Evolutionary conservation across 371 early-diverging fungal genomes (phyloP), one percentile per base, ranked within the genome.

Genomic region (Rhizopus microsporus): DNA sequence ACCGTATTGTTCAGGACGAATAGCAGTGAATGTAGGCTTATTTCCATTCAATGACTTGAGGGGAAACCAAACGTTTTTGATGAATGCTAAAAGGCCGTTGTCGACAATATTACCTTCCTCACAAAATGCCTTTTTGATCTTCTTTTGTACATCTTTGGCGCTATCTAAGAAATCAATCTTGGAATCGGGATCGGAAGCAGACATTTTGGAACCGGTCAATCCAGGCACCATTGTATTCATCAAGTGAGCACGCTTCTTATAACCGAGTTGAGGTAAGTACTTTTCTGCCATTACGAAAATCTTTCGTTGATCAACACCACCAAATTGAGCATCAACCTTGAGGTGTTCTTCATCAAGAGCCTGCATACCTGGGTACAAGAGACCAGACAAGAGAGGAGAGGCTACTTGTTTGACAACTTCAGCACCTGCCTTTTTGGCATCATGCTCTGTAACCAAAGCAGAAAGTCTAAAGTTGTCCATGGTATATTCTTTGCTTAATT

Each of bases 151-250:
- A 17, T 85, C 69, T 67, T 93, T 88, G 34, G 89, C 79, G 37
- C 85, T 83, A 72, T 99, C 99, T 59, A 97, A 81, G 52, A 99
- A 77, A 71, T 99, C 99, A 64, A 99, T 94, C 85, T 99, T 99
- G 52, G 97, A 95, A 65, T 96, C 89, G 30, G 95, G 91, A 59
- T 99, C 99, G 7, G 99, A 99, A 9, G 99, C 85, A 58, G 92
- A 91, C 99, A 99, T 99, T 78, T 99, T 99, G 58, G 89, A 82
- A 3, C 99, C 98, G 32, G 91, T 84, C 51, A 99, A 84, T 17
- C 99, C 99, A 33, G 98, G 97, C 0, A 99, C 94, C 99, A 99
- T 99, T n/a, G 90, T 84, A 82, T 99, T 99, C 99, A 99, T 99
- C 67, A 99, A 81, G 69, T 99, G 99, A 16, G 93, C 83, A 52